Conservation (phyloP, 1,284 basidiomycete genomes). For the Ganoderma meredithae region DNA sequence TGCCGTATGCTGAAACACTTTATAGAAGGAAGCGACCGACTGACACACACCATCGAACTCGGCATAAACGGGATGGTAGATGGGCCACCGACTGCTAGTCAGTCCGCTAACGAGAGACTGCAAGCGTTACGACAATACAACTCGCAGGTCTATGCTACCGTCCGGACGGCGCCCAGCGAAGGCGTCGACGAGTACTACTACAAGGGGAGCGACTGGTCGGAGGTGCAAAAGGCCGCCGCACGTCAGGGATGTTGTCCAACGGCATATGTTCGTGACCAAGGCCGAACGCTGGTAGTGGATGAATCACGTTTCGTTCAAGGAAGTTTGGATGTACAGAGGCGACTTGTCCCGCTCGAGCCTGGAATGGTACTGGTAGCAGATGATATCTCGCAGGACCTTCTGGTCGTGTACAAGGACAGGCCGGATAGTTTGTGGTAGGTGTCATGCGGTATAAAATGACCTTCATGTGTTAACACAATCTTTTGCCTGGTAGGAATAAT, state of each 20-base stretch:
- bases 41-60: not conserved
- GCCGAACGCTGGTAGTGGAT: not conserved
- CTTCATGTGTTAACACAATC: not conserved
- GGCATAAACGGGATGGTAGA: not conserved
- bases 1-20: not conserved
- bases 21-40: not conserved
- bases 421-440: not conserved
- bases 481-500: not conserved
- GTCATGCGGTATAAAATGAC: not conserved
- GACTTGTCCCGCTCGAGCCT: not conserved
- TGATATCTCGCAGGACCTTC: not conserved
- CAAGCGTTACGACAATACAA: not conserved
- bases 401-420: not conserved
- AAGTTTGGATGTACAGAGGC: not conserved
- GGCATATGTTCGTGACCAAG: not conserved
- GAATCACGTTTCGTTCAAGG: not conserved
- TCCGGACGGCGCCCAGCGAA: not conserved
- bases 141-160: not conserved
- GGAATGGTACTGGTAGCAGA: not conserved
- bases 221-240: not conserved
- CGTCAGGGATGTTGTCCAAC: not conserved
- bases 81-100: not conserved
- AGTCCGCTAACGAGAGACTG: not conserved
- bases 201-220: not conserved
- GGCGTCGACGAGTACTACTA: not conserved